Base-by-base conservation (phyloP, 352 stramenopile species). In the Peronosclerospora sorghi region DNA sequence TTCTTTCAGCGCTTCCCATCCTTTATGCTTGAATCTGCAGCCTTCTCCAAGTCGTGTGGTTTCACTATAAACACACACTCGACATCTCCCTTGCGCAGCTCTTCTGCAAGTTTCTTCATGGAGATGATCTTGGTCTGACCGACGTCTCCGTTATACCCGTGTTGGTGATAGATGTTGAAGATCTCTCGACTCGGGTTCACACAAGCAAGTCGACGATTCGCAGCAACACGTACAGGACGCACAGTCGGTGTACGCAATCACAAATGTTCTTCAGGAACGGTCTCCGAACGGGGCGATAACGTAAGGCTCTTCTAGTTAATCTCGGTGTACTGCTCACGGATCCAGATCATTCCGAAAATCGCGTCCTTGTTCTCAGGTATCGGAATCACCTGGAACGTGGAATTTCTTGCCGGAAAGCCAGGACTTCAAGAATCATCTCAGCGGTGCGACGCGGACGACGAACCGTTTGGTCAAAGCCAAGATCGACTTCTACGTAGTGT, bases 11-110 rank as follows among this genome's bases (percentile, higher is more conserved):
- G 40, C 27, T 3, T 38, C 28, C n/a, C 40, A 48, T 48, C 19
- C 20, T 48, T 48, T 19, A 9, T 32, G 21, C 14, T 48, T 48
- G 15, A 48, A 48, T 21, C 41, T 28, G 29, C 15, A 36, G 41
- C 19, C 20, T 48, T 48, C 18, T 41, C 32, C 7, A 27, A 41
- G 21, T 48, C 41, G 26, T 41, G 32, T 0, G n/a, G 41, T 14
- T 48, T 48, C 13, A 41, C 15, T 8, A 48, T 27, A 35, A 48
- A 37, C 4, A 48, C 41, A 28, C 21, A 35, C 14, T 35, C 15
- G 14, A 41, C 35, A 29, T 34, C 24, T 9, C 14, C 42, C 18
- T 20, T 41, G 13, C 42, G 23, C 1, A 36, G 9, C n/a, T 36
- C 26, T 26, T 49, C 24, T 18, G 14, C 5, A 14, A 49, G 35